Percentiles rank a stretch among this genome's conserved stretches.
These are phyloP conservation scores for Parastagonospora avenae DNA, from an alignment of 2,329 filamentous ascomycete species.

Conservation along the genomic window DNA sequence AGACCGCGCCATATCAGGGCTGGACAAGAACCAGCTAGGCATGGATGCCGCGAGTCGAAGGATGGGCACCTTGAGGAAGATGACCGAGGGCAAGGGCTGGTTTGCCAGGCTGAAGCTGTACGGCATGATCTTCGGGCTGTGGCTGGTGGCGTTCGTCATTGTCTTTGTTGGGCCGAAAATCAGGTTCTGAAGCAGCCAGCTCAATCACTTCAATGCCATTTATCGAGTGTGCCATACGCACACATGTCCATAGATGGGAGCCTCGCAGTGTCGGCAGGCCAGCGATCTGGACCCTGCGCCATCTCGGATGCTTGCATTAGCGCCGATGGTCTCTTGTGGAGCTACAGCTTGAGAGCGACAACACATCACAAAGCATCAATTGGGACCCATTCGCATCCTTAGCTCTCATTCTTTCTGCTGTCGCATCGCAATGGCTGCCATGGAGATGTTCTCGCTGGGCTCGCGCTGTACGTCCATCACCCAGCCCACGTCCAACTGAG, in stretches of 20 bases:
- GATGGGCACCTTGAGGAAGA: conserved; percentile 77
- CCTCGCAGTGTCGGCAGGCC: background rate
- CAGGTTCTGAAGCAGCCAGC: conserved; percentile 64
- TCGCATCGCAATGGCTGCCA: conserved; percentile 32
- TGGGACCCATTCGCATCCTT: conserved; percentile 1
- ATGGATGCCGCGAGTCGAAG: conserved; percentile 76
- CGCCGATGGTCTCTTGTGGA: conserved; percentile 9
- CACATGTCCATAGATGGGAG: background rate
- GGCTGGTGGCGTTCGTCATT: conserved; percentile 76
- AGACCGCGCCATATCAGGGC: conserved; percentile 70
- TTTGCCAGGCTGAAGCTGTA: conserved; percentile 84
- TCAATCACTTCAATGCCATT: background rate
- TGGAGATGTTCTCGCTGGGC: conserved; percentile 44
- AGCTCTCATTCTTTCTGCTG: conserved; percentile 4
- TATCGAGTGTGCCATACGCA: too few species aligned
- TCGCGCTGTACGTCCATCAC: conserved; percentile 35
- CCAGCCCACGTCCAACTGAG: background rate
- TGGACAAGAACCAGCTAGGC: conserved; percentile 76
- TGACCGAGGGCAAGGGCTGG: conserved; percentile 90
- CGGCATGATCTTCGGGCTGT: conserved; percentile 80
- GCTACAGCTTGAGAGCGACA: conserved; percentile 11
- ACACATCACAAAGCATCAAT: conserved; percentile 14
- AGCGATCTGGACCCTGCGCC: conserved; percentile 24
- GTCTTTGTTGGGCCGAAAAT: conserved; percentile 89
- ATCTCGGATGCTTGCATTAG: conserved; percentile 29